These are phyloP conservation scores for Exophiala dermatitidis DNA, from an alignment of 2,329 filamentous ascomycete species.

Conservation along the genomic window DNA sequence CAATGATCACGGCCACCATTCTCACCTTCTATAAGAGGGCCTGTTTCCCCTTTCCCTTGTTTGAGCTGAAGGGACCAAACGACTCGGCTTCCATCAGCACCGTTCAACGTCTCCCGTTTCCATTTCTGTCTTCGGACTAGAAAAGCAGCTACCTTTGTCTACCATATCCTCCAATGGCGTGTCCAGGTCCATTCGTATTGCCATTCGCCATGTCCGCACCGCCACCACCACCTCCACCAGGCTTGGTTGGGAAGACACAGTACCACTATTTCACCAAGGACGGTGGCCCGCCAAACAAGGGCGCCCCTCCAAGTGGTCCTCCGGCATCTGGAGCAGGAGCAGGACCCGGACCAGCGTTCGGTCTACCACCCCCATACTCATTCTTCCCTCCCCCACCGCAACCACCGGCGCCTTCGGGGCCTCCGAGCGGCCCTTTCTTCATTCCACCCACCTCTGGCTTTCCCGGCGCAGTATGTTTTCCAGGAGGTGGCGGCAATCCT, in stretches of 20 bases:
- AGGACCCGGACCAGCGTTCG: not conserved
- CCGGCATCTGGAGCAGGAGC: not conserved
- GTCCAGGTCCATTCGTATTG: conserved; percentile 18
- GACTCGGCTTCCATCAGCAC: not conserved
- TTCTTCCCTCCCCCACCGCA: conserved; percentile 1
- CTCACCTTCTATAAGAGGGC: not conserved
- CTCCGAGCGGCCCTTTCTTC: conserved; percentile 7
- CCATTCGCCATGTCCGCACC: conserved; percentile 10
- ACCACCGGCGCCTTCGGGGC: not conserved
- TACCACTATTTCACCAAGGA: conserved; percentile 30
- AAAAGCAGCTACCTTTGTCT: not conserved
- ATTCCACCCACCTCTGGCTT: conserved; percentile 16
- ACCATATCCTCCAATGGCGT: conserved; percentile 30
- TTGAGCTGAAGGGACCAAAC: not conserved
- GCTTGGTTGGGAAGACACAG: conserved; percentile 19
- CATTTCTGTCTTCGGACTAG: not conserved
- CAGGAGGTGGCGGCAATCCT: conserved; percentile 5
- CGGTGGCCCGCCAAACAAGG: conserved; percentile 30
- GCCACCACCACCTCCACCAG: conserved; percentile 8
- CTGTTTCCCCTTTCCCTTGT: not conserved
- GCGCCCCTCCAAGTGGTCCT: conserved; percentile 27
- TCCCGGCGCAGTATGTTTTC: conserved; percentile 19
- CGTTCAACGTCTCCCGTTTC: not conserved
- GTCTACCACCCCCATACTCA: not conserved
- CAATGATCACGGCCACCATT: not conserved